These are phyloP conservation scores for Rhizopus arrhizus DNA, from an alignment of 371 early-diverging fungal genomes.

Conservation along the genomic window DNA sequence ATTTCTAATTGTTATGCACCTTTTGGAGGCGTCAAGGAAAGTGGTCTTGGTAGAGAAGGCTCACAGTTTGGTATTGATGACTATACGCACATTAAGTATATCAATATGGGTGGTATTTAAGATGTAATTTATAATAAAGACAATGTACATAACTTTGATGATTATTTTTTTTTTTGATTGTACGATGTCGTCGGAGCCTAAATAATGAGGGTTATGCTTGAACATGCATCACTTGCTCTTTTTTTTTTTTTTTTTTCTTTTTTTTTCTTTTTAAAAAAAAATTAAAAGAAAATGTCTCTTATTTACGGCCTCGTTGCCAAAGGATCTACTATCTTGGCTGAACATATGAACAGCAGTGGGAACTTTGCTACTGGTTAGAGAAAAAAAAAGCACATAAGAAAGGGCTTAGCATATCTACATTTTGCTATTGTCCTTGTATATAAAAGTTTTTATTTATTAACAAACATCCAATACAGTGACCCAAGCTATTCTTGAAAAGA, in stretches of 20 bases:
- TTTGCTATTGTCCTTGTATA: background rate
- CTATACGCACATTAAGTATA: slow-evolving; percentile 63
- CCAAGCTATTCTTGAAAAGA: slow-evolving; percentile 87
- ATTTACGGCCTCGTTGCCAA: slow-evolving; percentile 78
- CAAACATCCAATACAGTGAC: slow-evolving; percentile 57
- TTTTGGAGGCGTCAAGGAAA: slow-evolving; percentile 86
- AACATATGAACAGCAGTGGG: slow-evolving; percentile 76
- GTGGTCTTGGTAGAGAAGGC: slow-evolving; percentile 83
- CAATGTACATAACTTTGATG: background rate
- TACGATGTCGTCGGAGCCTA: background rate
- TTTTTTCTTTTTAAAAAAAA: slow-evolving; percentile 1
- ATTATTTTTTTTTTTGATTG: background rate
- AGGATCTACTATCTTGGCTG: slow-evolving; percentile 72
- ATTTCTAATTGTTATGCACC: slow-evolving; percentile 70
- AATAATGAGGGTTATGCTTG: no score
- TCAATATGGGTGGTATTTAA: slow-evolving; percentile 47
- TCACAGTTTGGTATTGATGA: slow-evolving; percentile 72
- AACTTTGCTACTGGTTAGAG: slow-evolving; percentile 66
- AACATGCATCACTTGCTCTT: background rate
- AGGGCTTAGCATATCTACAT: no score
- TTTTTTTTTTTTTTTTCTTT: slow-evolving; percentile 9
- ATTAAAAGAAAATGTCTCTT: slow-evolving; percentile 56
- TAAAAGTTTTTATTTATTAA: slow-evolving; percentile 5
- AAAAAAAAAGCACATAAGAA: background rate
- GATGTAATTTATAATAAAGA: no score